Evolutionary conservation across 2,329 filamentous ascomycete species (phyloP), one percentile per base, ranked within the genome.

Genomic region (Talaromyces sp.): DNA sequence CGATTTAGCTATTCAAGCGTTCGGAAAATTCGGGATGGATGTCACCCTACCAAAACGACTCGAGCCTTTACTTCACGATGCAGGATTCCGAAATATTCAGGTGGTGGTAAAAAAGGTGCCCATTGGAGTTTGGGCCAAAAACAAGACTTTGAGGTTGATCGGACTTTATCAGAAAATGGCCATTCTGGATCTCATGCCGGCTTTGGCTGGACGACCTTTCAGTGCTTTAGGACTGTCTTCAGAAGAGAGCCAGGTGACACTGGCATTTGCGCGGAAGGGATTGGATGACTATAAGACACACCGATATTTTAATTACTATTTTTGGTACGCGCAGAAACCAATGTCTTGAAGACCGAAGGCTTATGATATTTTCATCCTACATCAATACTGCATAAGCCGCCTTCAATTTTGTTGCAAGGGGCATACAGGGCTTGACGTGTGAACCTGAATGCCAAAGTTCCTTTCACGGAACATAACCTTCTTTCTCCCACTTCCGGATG

Each of bases 271-370:
- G 13, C 45, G 63, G 22, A 56, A 65, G 27, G 63, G 24, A 3
- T 19, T 65, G 37, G 63, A 65, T 13, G 57, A 65, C 14, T 37
- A 39, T 11, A 65, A 47, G 27, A 50, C 14, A 10, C 63, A 65
- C 41, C 47, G 57, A 14, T 65, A 61, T 27, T 65, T 65, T 41
- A 60, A 61, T 52, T 65, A 61, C 14, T 60, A 65, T 31, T 65
- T 65, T 61, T 65, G 63, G 63, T 56, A 54, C 41, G 63, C 63
- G 3, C 63, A 65, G 11, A 65, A 57, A 33, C 63, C 63, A 16
- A n/a, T n/a, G 43, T 50, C 59, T 9, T 61, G 47, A 61, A 52
- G 1, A 22, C 9, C 13, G n/a, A 11, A 9, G 27, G 14, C 24
- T 13, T 49, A 16, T 31, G 9, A 31, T 8, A 19, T 8, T 52